A percentile compares a stretch with the other conserved stretches of the same genome.
phyloP scores from a whole-genome alignment of 495 filamentous ascomycete species.

The Darksidea phi region DNA sequence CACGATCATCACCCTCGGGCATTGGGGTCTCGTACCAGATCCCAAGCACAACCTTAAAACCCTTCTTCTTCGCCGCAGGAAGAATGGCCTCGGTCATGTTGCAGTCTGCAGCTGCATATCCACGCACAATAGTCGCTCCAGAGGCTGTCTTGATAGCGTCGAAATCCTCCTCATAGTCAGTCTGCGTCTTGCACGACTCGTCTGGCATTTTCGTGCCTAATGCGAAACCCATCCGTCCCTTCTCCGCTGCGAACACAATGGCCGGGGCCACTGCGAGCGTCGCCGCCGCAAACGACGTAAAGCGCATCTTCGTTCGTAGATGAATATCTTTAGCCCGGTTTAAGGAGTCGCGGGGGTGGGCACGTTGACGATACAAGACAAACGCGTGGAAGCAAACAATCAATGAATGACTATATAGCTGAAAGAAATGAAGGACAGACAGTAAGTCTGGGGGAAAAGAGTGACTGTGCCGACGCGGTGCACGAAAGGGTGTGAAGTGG shows the following conservation, averaged over 20 bases:
- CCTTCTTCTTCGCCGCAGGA: slow-evolving; percentile 67
- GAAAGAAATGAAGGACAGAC: slow-evolving; percentile 1
- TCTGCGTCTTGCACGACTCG: slow-evolving; percentile 61
- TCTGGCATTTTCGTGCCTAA: slow-evolving; percentile 56
- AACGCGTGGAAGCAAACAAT: neutral
- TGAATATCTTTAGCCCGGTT: neutral
- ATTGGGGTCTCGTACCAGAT: slow-evolving; percentile 58
- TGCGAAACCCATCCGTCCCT: slow-evolving; percentile 55
- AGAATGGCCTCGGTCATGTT: slow-evolving; percentile 65
- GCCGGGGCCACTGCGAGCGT: slow-evolving; percentile 46
- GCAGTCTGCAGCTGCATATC: slow-evolving; percentile 69
- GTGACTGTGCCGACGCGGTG: slow-evolving; percentile 18
- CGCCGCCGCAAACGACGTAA: slow-evolving; percentile 42
- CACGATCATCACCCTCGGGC: neutral
- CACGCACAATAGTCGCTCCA: slow-evolving; percentile 60
- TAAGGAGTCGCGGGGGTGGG: neutral
- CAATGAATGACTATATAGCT: slow-evolving; percentile 30
- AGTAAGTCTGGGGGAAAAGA: slow-evolving; percentile 9
- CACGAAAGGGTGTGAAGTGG: slow-evolving; percentile 7
- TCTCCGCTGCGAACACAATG: slow-evolving; percentile 42
- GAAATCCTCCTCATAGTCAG: slow-evolving; percentile 70
- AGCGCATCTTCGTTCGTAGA: slow-evolving; percentile 39
- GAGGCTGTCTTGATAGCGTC: slow-evolving; percentile 50
- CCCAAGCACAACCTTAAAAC: slow-evolving; percentile 73
- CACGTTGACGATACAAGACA: neutral